Evolutionary conservation across 129 eudicot species (phyloP).

Genomic region (Scalesia atractyloides): DNA sequence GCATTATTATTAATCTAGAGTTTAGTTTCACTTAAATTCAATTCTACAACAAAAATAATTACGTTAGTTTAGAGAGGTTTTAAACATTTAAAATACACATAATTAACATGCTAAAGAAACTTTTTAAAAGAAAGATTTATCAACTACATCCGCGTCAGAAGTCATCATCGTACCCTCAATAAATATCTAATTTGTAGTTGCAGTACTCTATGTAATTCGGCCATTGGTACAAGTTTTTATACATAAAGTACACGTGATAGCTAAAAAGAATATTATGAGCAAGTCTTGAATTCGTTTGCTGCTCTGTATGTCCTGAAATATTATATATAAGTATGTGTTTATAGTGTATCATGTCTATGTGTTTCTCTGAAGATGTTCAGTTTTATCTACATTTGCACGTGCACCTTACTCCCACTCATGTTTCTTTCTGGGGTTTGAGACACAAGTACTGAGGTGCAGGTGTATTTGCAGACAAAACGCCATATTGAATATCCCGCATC

Average conservation of each 20-base stretch:
- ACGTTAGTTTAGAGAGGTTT: too few species aligned
- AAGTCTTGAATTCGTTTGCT: constrained; percentile 14
- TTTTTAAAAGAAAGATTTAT: too few species aligned
- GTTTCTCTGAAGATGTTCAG: constrained; percentile 16
- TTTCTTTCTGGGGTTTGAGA: constrained; percentile 4
- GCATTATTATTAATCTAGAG: too few species aligned
- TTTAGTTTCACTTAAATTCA: too few species aligned
- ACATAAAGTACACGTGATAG: not conserved
- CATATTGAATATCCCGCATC: constrained; percentile 19
- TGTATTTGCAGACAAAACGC: constrained; percentile 42
- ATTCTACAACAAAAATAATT: too few species aligned
- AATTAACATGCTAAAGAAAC: not conserved
- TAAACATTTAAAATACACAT: too few species aligned
- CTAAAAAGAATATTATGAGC: constrained; percentile 8
- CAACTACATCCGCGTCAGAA: not conserved
- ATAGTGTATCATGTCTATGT: constrained; percentile 4
- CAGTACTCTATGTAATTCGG: not conserved
- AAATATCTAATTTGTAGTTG: not conserved
- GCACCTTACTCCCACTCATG: constrained; percentile 35
- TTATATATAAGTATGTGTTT: constrained; percentile 13
- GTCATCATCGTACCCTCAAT: not conserved
- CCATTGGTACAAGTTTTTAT: constrained; percentile 14
- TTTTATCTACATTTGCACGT: constrained; percentile 71
- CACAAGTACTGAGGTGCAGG: constrained; percentile 40
- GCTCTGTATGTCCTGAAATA: not conserved